These are phyloP conservation scores for Sugiyamaella floridensis DNA, from an alignment of 805 yeast species.

Conservation along the genomic window DNA sequence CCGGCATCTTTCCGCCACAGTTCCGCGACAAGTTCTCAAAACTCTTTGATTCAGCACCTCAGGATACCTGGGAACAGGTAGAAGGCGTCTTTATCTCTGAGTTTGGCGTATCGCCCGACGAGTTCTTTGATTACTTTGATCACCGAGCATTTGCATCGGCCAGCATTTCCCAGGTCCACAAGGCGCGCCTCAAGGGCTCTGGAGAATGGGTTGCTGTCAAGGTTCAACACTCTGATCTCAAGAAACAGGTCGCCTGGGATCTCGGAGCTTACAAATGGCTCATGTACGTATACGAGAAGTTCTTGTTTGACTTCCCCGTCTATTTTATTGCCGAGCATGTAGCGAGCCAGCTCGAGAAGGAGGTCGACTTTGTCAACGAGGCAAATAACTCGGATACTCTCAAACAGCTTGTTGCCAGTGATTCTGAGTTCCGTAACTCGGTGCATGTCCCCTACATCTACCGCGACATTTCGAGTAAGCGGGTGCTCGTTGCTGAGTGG, in stretches of 20 bases:
- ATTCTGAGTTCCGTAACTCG: constrained; percentile 35
- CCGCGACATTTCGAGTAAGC: constrained; percentile 38
- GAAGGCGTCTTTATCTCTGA: constrained; percentile 26
- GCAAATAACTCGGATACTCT: constrained; percentile 43
- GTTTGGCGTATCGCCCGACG: constrained; percentile 37
- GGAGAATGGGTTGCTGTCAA: constrained; percentile 85
- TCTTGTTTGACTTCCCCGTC: constrained; percentile 59
- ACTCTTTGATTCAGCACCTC: constrained; percentile 67
- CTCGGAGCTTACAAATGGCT: constrained; percentile 48
- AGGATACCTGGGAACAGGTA: constrained; percentile 38
- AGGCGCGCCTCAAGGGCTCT: constrained; percentile 51
- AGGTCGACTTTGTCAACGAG: constrained; percentile 57
- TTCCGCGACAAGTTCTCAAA: constrained; percentile 51
- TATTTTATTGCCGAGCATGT: constrained; percentile 50
- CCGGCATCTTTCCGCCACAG: constrained; percentile 57
- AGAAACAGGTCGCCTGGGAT: constrained; percentile 55
- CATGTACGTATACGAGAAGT: constrained; percentile 45
- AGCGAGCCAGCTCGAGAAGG: constrained; percentile 49
- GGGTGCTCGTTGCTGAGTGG: constrained; percentile 66
- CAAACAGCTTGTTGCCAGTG: constrained; percentile 35
- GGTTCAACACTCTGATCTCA: constrained; percentile 70
- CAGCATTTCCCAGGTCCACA: constrained; percentile 89
- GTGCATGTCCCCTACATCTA: constrained; percentile 53
- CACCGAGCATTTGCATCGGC: constrained; percentile 66
- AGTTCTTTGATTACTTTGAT: constrained; percentile 43